Evolutionary conservation across 2,329 filamentous ascomycete species (phyloP), one percentile per base, ranked within the genome.

Genomic region (Nannizziopsis arthrosporioides): DNA sequence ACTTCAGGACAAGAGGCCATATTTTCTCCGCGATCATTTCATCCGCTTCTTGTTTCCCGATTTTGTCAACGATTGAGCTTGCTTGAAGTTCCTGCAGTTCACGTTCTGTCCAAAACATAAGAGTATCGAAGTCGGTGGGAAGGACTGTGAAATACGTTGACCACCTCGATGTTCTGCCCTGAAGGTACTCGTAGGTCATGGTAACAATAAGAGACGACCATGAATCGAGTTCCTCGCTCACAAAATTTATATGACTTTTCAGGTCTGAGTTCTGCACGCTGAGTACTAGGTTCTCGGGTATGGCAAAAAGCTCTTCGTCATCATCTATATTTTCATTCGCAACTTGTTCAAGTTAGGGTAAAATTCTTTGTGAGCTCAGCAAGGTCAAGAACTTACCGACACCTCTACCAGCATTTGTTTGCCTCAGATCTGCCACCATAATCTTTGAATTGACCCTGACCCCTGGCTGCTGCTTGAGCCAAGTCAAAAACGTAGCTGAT

Each of bases 51-150:
- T 76, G 70, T 55, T 79, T 85, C 42, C 87, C 88, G 54, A 94
- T 83, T 62, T 88, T 90, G 52, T 75, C 67, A 2, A 81, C 63
- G n/a, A 92, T 77, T 0, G 85, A 77, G 60, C 85, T 89, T 14
- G 82, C 84, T 66, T 90, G 82, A 7, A 94, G 75, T 57, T 82
- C 73, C 0, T 70, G 67, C 2, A 94, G 71, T 62, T 94, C 87
- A 1, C 71, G 67, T 0, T 75, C 69, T 1, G 76, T 71, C 89
- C 89, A 95, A 68, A 89, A 94, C 84, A 95, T 94, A 54, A 90
- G 75, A 1, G 86, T 93, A 62, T 92, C 78, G 60, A 94, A 94
- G 1, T 68, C 59, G 46, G 62, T 61, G 2, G 87, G 87, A 4
- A 94, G 73, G 15, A 94, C 72, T 49, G 80, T 74, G 55, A 94